A percentile compares a stretch with the other conserved stretches of the same genome.
These are phyloP conservation scores for Pichia sp. DNA, from an alignment of 1,139 yeast species.

Conservation along the genomic window DNA sequence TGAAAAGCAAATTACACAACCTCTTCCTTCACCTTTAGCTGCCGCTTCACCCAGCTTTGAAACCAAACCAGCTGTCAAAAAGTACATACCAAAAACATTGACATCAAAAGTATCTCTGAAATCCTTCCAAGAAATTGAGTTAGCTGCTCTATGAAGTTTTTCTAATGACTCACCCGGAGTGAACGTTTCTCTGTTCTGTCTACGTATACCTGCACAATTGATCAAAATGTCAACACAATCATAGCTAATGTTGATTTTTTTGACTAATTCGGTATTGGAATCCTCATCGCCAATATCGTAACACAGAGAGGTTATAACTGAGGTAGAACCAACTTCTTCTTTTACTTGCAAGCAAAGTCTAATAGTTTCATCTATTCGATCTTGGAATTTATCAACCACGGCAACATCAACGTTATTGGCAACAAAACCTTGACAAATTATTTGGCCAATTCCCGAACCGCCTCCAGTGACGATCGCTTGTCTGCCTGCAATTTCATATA, in stretches of 20 bases:
- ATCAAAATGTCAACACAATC: slow-evolving; percentile 18
- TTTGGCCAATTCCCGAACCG: slow-evolving; percentile 20
- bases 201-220: slow-evolving; percentile 19
- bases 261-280: slow-evolving; percentile 17
- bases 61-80: slow-evolving; percentile 18
- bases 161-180: slow-evolving; percentile 19
- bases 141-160: slow-evolving; percentile 16
- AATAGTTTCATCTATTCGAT: slow-evolving; percentile 16
- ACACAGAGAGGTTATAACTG: slow-evolving; percentile 15
- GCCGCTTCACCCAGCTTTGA: slow-evolving; percentile 15
- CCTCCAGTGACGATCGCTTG: slow-evolving; percentile 21
- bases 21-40: slow-evolving; percentile 19
- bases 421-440: slow-evolving; percentile 17
- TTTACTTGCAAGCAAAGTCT: slow-evolving; percentile 14
- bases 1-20: slow-evolving; percentile 19
- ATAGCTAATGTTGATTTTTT: slow-evolving; percentile 14
- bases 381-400: slow-evolving; percentile 17
- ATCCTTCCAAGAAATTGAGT: slow-evolving; percentile 18
- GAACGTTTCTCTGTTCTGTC: slow-evolving; percentile 16
- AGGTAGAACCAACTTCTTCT: slow-evolving; percentile 13
- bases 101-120: slow-evolving; percentile 19
- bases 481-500: slow-evolving; percentile 18
- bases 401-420: slow-evolving; percentile 21
- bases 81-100: slow-evolving; percentile 21
- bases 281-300: slow-evolving; percentile 17